phyloP scores from a whole-genome alignment of 148 eudicot species.

The Rhododendron griersonianum region DNA sequence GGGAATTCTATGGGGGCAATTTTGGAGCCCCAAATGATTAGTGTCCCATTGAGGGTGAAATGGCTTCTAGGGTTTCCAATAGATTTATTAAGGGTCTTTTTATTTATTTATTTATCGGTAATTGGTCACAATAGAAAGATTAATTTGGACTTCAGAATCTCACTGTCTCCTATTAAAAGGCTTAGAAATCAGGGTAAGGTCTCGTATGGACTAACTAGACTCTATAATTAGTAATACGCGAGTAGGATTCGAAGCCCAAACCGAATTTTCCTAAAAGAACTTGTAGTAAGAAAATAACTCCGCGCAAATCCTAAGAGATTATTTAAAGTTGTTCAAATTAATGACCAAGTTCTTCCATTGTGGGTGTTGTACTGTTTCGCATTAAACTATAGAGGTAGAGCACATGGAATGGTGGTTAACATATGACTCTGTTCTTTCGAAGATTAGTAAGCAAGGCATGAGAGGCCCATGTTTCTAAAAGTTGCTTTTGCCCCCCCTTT shows the following conservation, averaged over 20 bases:
- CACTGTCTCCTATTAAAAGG: not conserved
- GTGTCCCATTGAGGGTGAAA: not conserved
- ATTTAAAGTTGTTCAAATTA: too few species aligned
- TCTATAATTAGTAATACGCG: not conserved
- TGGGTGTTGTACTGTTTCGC: not conserved
- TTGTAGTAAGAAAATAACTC: too few species aligned
- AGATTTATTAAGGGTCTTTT: not conserved
- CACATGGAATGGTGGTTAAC: slow-evolving; percentile 21
- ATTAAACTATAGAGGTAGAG: not conserved
- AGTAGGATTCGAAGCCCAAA: not conserved
- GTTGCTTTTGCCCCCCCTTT: slow-evolving; percentile 14
- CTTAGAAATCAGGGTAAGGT: not conserved
- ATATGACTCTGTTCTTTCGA: not conserved
- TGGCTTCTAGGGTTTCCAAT: not conserved
- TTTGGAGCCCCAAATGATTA: slow-evolving; percentile 9
- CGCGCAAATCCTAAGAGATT: not conserved
- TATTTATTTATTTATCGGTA: not conserved
- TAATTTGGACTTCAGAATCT: not conserved
- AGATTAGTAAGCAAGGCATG: slow-evolving; percentile 22
- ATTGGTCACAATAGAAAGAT: not conserved
- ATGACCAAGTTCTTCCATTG: slow-evolving; percentile 13
- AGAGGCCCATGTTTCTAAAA: slow-evolving; percentile 27
- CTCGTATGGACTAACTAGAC: not conserved
- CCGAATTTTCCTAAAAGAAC: not conserved
- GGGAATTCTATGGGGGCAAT: not conserved